Evolutionary conservation across 768 basidiomycete genomes (phyloP).

Genomic region (Filobasidium floriforme): DNA sequence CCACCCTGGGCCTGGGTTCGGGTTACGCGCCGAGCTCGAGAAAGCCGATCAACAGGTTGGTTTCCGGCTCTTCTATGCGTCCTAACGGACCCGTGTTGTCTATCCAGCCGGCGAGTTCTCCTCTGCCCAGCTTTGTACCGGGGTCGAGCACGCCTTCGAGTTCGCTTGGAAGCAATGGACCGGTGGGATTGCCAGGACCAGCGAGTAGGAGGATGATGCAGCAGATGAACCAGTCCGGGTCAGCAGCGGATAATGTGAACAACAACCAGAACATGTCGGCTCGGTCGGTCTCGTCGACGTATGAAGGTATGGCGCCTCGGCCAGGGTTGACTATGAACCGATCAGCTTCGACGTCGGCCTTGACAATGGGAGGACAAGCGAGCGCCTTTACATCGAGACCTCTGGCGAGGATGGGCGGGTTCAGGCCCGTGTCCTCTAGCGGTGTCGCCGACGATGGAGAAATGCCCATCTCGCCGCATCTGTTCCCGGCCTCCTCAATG

Average conservation of each 20-base stretch:
- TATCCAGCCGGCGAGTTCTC: conserved; percentile 3
- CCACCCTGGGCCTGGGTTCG: neutral
- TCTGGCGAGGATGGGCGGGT: conserved; percentile 5
- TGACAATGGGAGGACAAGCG: neutral
- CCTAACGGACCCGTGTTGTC: neutral
- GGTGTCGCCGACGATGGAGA: neutral
- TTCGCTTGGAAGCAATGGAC: neutral
- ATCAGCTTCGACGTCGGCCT: neutral
- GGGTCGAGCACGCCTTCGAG: neutral
- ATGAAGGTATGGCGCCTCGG: neutral
- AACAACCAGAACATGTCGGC: neutral
- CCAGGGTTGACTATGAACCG: neutral
- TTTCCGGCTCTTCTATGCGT: neutral
- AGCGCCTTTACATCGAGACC: conserved; percentile 16
- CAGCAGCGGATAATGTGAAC: neutral
- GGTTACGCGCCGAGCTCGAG: neutral
- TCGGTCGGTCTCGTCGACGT: conserved; percentile 1
- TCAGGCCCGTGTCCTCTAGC: conserved; percentile 1
- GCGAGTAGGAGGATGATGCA: neutral
- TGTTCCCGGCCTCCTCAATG: conserved; percentile 4
- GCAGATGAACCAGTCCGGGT: neutral
- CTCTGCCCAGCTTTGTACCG: neutral
- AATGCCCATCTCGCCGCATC: conserved; percentile 5
- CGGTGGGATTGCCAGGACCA: neutral
- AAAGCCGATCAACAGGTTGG: neutral